Evolutionary conservation across 805 yeast species (phyloP), one percentile per base, ranked within the genome.

Genomic region (Tetrapisispora namnaoensis): DNA sequence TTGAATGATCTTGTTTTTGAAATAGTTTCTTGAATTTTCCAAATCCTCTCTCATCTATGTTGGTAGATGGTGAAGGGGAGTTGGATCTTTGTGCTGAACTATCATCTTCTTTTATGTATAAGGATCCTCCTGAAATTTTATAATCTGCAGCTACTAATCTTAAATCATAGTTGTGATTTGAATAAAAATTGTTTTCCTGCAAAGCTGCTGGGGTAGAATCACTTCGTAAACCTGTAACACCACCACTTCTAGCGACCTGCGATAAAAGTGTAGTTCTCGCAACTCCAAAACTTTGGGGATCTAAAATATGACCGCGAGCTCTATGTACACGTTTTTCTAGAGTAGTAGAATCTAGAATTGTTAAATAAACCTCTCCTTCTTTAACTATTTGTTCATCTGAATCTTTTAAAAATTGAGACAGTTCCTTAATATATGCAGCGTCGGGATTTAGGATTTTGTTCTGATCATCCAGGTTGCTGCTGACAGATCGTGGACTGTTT

Each of bases 351-450:
- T 69, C 59, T 9, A 74, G 67, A 45, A 69, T 65, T 6, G 70
- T 64, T 1, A 77, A 75, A 37, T 70, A 67, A 4, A 80, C 73
- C 30, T 78, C 75, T 1, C 84, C 86, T 30, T 73, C 74, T 51
- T 73, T 77, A 44, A 81, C 49, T 1, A 83, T 73, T 49, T 88
- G 70, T 57, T 84, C 93, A 45, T 80, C 80, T 1, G 72, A 65
- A 56, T 75, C 77, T 21, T 63, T 67, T 52, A 84, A 64, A 56
- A 69, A 80, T 37, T 71, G 69, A 6, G 71, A 70, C 84, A 87
- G 83, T 17, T 79, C 77, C 38, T 73, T 61, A 58, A 83, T 89
- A 8, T 79, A 55, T 16, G 76, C 69, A 1, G 77, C 70, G 65
- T 77, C 61, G 9, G 82, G 76, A 0, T 77, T 68, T 0, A 32